These are phyloP conservation scores for Castanea mollissima DNA, from an alignment of 306 rosid genomes.

Conservation along the genomic window DNA sequence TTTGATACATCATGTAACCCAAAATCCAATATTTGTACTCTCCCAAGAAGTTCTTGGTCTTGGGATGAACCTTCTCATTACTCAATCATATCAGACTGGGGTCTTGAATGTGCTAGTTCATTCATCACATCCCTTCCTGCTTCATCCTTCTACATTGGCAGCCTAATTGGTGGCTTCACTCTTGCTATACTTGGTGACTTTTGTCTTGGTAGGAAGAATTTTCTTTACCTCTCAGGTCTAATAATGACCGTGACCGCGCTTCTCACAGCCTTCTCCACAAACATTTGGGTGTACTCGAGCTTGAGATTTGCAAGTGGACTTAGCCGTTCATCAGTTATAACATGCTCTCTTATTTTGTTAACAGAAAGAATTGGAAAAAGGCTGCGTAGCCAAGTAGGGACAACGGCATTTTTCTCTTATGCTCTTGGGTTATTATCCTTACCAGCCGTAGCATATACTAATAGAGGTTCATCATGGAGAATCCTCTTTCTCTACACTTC, in stretches of 20 bases:
- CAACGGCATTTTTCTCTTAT: no score
- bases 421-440: no score
- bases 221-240: constrained; percentile 20
- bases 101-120: no score
- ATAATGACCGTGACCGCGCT: constrained; percentile 26
- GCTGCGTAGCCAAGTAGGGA: no score
- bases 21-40: no score
- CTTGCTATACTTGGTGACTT: constrained; percentile 41
- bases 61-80: no score
- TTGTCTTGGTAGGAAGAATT: constrained; percentile 40
- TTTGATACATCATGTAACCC: no score
- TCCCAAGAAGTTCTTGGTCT: no score
- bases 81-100: no score
- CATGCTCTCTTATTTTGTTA: neutral
- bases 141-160: constrained; percentile 8
- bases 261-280: constrained; percentile 8
- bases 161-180: constrained; percentile 30
- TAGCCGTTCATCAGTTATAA: constrained; percentile 12
- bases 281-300: constrained; percentile 41
- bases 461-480: constrained; percentile 27
- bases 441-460: constrained; percentile 25
- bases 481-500: constrained; percentile 28
- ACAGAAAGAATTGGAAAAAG: no score
- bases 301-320: constrained; percentile 30
- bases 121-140: no score